Base-by-base conservation (phyloP, 2,329 filamentous ascomycete species). In the Colletotrichum higginsianum region DNA sequence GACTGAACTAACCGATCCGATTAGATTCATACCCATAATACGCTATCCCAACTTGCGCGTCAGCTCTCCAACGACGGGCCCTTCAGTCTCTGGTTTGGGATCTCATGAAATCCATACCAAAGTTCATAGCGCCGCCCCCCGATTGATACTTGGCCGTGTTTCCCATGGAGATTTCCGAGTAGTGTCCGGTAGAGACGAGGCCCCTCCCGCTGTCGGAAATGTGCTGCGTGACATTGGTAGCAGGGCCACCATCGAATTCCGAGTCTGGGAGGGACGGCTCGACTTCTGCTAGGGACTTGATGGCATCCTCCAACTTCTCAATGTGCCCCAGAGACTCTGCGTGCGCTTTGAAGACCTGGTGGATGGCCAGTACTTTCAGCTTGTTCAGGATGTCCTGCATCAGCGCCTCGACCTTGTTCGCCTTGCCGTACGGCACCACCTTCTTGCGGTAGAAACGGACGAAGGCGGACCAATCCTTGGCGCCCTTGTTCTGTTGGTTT, bases 231-330 rank as follows among this genome's bases (percentile, higher is more conserved):
- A 55, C 30, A 5, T 23, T 61, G 4, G 26, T 55, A 13, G 23
- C 56, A 18, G 47, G 2, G 9, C 9, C 38, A 13, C 21, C 47
- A 18, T 67, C 56, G n/a, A 67, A 61, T 13, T 67, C 64, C 13
- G 64, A 47, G 47, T 67, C 64, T 46, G 47, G 55, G 18, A 67
- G 56, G 21, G 64, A 67, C 11, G 64, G 64, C 40, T 61, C 64
- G n/a, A 67, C 64, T 21, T 67, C 64, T 5, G 64, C 60, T 15
- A 67, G 23, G n/a, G 38, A 40, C 23, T 30, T 35, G 47, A 67
- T 67, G 23, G 64, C 64, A 3, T 30, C 23, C 21, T 60, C 55
- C 15, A 67, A 47, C 15, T 46, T 53, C 46, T 38, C 64, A 12
- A 67, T 38, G 23, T 67, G 56, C 21, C 49, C 42, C 7, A 53